Evolutionary conservation across 495 filamentous ascomycete species (phyloP), one percentile per base, ranked within the genome.

Genomic region (Tetracladium setigerum): DNA sequence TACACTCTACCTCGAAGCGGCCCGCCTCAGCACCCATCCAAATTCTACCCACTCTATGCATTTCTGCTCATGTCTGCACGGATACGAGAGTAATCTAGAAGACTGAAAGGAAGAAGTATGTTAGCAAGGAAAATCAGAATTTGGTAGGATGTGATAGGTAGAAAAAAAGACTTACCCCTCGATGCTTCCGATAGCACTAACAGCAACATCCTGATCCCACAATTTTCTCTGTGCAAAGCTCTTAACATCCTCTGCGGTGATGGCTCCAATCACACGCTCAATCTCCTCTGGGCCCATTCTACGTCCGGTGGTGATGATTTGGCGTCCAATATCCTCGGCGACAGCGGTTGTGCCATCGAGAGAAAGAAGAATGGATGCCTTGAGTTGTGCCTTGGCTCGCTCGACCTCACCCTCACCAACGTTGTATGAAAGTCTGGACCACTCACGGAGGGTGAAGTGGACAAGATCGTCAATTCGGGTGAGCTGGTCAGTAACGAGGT

Each of bases 361-460:
- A 30, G 87, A 90, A 54, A 99, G 82, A 44, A 98, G 83, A 56
- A 97, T 87, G 30, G 92, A 95, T 41, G 94, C 94, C 80, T 98
- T 98, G 55, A 99, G 84, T 73, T 99, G 92, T 44, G 94, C 86
- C 79, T 99, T 99, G 64, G 92, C 94, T 49, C 92, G 91, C 81
- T 99, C 92, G 47, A 88, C 84, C 72, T 99, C 92, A 49, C 91
- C 78, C 60, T 86, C 78, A 60, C 78, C 82, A 59, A 99, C 92
- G 67, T 77, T 81, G 74, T 78, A 79, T 43, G 85, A 88, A 41
- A 99, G 79, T 40, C 92, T 87, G 46, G 88, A 84, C 92, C 92
- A 99, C 74, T 99, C 92, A 49, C 94, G 89, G 64, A 97, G 87
- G 32, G 92, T 82, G 71, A 97, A 99, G 79, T 97, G 94, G 60